Percentiles rank a stretch among this genome's conserved stretches.
These are phyloP conservation scores for Porphyrellus cyaneotinctus DNA, from an alignment of 768 basidiomycete species.

Conservation along the genomic window DNA sequence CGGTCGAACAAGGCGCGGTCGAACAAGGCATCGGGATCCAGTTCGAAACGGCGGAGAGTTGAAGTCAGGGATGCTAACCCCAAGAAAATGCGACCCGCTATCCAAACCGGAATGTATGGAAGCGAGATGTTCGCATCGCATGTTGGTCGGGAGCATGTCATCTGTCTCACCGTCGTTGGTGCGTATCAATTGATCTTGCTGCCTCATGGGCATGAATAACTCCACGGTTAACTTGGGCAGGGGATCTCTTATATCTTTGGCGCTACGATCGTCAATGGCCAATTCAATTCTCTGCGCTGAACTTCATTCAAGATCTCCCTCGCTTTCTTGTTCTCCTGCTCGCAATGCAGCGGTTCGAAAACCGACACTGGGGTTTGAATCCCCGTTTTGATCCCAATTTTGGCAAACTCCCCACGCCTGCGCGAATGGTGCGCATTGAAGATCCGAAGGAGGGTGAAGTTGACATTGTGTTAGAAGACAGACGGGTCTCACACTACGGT, in stretches of 20 bases:
- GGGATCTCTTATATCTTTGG: background rate
- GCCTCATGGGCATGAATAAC: no score
- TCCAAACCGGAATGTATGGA: background rate
- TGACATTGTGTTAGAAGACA: background rate
- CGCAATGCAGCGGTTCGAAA: background rate
- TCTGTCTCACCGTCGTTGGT: background rate
- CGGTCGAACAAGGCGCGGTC: background rate
- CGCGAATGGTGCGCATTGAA: background rate
- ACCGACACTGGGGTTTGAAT: background rate
- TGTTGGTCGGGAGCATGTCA: conserved; percentile 4
- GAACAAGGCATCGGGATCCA: no score
- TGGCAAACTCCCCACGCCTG: background rate
- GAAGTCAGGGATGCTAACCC: no score
- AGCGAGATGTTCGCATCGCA: conserved; percentile 2
- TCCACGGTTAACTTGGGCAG: no score
- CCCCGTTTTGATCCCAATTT: background rate
- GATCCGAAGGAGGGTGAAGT: background rate
- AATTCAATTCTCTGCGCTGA: background rate
- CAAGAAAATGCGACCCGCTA: background rate
- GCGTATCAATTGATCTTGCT: background rate
- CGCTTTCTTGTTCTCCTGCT: background rate
- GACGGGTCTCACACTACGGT: background rate
- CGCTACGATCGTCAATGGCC: background rate
- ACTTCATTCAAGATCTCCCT: background rate
- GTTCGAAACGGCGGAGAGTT: no score